Base-by-base conservation (phyloP, 441 rosid species). In the Capsella rubella region DNA sequence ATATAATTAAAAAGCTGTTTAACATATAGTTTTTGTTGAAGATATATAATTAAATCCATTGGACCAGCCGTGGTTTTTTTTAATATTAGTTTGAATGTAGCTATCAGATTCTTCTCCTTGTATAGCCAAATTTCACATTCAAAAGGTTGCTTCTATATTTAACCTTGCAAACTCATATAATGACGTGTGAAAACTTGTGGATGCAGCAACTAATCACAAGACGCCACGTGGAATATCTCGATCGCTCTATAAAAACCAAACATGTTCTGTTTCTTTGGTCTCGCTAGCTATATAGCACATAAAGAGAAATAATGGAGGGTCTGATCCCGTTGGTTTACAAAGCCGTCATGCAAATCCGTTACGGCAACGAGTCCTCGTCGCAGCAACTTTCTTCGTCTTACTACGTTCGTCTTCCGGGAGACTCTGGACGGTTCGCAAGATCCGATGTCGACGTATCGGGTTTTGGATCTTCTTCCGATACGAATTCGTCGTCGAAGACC, bases 361-460 rank as follows among this genome's bases (percentile, higher is more conserved):
- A 82, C 34, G 91, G 88, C 31, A 79, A 71, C 31, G 84, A 83
- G 40, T 83, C 35, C 0, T 32, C 35, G 8, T 4, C 82, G 1
- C 57, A 79, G 8, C 14, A 78, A 25, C 40, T 59, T 75, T 59
- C 78, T 2, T 84, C 97, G 0, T 79, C 93, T 76, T 79, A 86
- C 14, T 93, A 93, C 83, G 88, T 82, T 76, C 81, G 97, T 54
- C 95, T 93, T 47, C 90, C 95, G 0, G 93, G 95, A 2, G 96
- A 89, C 63, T 88, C 97, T 0, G 94, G 89, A 34, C 82, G 91
- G 80, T 83, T 87, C 63, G 85, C 70, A 42, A 52, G 80, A 25
- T 67, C 89, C 2, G 87, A 82, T 37, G 54, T 76, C 5, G 61
- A 66, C 5, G 54, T 79, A 39, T 77, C 71, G 46, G 55, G 64